These are phyloP conservation scores for Allodekkera sacchari DNA, from an alignment of 805 yeast species.

Conservation along the genomic window DNA sequence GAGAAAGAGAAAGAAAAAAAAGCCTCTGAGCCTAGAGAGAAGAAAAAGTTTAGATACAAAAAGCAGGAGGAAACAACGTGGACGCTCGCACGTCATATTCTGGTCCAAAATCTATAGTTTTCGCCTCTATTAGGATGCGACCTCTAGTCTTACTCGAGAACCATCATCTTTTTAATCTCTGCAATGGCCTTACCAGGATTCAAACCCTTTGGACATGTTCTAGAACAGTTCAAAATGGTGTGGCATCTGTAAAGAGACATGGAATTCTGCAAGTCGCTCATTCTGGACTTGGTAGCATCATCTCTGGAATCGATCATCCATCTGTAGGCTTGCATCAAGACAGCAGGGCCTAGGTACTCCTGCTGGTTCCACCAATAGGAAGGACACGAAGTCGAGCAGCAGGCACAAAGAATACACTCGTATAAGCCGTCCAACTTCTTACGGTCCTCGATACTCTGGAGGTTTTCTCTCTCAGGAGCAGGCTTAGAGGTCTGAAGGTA, in stretches of 20 bases:
- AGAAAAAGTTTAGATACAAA: too few relatives aligned
- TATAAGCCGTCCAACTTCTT: constrained; percentile 93
- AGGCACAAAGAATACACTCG: constrained; percentile 97
- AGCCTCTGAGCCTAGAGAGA: too few relatives aligned
- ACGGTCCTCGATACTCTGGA: constrained; percentile 88
- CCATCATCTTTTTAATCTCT: constrained; percentile 89
- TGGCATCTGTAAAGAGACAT: constrained; percentile 98
- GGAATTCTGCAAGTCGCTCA: constrained; percentile 86
- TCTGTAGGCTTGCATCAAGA: constrained; percentile 97
- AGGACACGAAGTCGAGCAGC: constrained; percentile 98
- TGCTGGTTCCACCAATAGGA: constrained; percentile 99
- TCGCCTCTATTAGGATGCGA: too few relatives aligned
- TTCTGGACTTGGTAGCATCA: constrained; percentile 75
- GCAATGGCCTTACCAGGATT: constrained; percentile 98
- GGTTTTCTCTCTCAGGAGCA: constrained; percentile 85
- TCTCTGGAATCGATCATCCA: constrained; percentile 98
- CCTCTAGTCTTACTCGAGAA: constrained; percentile 51
- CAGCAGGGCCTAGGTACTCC: constrained; percentile 98
- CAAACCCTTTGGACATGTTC: constrained; percentile 97
- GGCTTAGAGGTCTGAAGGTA: constrained; percentile 84
- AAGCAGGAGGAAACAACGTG: too few relatives aligned
- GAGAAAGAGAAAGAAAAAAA: too few relatives aligned
- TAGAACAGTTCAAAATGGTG: constrained; percentile 97
- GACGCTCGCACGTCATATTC: too few relatives aligned
- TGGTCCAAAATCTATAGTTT: too few relatives aligned